Conservation (phyloP, 768 basidiomycete genomes). For the Pisolithus tinctorius region DNA sequence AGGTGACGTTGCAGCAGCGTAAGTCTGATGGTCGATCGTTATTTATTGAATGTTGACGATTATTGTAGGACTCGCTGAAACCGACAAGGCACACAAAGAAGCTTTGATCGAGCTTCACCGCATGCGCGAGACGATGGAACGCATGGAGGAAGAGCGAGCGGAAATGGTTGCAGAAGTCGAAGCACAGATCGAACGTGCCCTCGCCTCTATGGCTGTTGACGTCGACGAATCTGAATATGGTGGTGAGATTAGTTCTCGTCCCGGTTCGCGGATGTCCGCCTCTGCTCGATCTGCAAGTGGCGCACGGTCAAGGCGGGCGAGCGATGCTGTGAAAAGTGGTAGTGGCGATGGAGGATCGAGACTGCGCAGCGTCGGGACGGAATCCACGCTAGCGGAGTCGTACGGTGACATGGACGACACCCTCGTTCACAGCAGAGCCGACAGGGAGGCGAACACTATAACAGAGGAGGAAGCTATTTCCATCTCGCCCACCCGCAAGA, state of each 20-base stretch:
- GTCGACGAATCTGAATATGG: constrained; percentile 68
- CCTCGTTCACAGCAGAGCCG: constrained; percentile 28
- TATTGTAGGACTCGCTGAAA: constrained; percentile 67
- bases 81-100: constrained; percentile 73
- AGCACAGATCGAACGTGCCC: constrained; percentile 82
- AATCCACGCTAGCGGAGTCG: constrained; percentile 72
- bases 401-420: constrained; percentile 40
- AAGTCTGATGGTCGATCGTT: constrained; percentile 25
- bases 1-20: constrained; percentile 73
- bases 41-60: constrained; percentile 5
- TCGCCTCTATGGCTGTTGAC: constrained; percentile 80
- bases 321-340: constrained; percentile 48
- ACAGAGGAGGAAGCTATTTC: constrained; percentile 49
- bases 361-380: constrained; percentile 69
- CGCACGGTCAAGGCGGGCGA: constrained; percentile 51
- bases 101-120: constrained; percentile 74
- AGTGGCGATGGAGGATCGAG: constrained; percentile 26
- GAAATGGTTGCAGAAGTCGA: constrained; percentile 93
- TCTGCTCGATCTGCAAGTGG: constrained; percentile 38
- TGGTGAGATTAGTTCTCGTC: constrained; percentile 48
- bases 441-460: constrained; percentile 47
- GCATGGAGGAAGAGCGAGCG: constrained; percentile 80
- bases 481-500: constrained; percentile 47
- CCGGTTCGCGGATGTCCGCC: constrained; percentile 59
- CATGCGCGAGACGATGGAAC: constrained; percentile 83